These are phyloP conservation scores for Flaveria bidentis DNA, from an alignment of 129 eudicot species.

Conservation along the genomic window DNA sequence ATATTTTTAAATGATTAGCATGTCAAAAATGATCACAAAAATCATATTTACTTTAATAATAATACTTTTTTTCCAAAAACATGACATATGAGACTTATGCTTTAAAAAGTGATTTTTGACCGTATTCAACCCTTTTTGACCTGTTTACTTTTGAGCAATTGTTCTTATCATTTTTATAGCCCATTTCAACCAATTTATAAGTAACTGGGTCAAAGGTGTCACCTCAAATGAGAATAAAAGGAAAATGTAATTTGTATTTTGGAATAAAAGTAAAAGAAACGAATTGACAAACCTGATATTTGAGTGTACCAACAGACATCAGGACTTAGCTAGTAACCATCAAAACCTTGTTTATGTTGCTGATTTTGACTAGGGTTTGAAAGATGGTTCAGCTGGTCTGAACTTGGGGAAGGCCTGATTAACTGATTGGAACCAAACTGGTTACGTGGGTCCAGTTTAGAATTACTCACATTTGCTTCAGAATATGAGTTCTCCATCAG, in stretches of 20 bases:
- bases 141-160: background rate
- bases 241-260: background rate
- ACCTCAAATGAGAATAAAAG: background rate
- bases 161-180: no score
- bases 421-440: conserved; percentile 52
- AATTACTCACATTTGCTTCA: conserved; percentile 47
- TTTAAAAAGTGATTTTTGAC: background rate
- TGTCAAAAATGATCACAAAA: no score
- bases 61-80: background rate
- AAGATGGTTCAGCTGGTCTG: conserved; percentile 64
- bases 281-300: conserved; percentile 20
- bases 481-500: conserved; percentile 60
- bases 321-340: conserved; percentile 30
- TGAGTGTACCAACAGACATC: conserved; percentile 6
- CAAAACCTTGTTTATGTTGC: conserved; percentile 66
- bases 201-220: background rate
- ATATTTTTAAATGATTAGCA: no score
- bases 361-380: conserved; percentile 51
- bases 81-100: background rate
- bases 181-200: background rate
- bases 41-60: background rate
- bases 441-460: conserved; percentile 48
- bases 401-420: conserved; percentile 72
- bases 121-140: background rate
- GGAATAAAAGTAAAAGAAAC: background rate